A percentile compares a stretch with the other conserved stretches of the same genome.
phyloP scores from a whole-genome alignment of 495 filamentous ascomycete species.

The Lophium mytilinum region DNA sequence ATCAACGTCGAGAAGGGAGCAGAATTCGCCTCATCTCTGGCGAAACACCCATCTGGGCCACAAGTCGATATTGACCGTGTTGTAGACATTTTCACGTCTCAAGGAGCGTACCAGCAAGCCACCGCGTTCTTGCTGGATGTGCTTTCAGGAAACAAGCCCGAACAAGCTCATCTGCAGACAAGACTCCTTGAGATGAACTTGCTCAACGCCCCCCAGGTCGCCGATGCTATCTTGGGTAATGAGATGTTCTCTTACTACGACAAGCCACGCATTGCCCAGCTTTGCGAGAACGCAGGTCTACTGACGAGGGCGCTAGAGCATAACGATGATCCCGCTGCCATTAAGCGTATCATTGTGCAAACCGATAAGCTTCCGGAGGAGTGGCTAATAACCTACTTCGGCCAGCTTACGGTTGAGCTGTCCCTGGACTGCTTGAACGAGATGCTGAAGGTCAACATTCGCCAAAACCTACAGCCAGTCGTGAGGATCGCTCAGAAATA shows the following conservation, averaged over 20 bases:
- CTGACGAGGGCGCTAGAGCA: conserved; percentile 67
- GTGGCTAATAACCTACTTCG: conserved; percentile 89
- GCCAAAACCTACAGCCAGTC: conserved; percentile 89
- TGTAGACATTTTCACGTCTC: conserved; percentile 93
- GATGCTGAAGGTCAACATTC: conserved; percentile 93
- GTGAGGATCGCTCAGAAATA: conserved; percentile 96
- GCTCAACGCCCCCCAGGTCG: conserved; percentile 90
- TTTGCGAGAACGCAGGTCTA: conserved; percentile 75
- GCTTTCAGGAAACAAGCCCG: conserved; percentile 85
- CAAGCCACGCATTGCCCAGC: conserved; percentile 70
- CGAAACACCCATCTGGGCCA: conserved; percentile 73
- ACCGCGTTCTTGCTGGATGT: conserved; percentile 95
- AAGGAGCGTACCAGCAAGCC: conserved; percentile 94
- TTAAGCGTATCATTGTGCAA: conserved; percentile 80
- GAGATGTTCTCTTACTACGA: conserved; percentile 98
- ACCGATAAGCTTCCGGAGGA: conserved; percentile 78
- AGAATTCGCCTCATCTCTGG: conserved; percentile 84
- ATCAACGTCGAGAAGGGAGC: conserved; percentile 90
- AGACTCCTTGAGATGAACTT: conserved; percentile 97
- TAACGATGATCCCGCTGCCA: conserved; percentile 77
- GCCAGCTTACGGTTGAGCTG: conserved; percentile 87
- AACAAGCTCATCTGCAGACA: conserved; percentile 89
- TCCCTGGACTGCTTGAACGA: conserved; percentile 89
- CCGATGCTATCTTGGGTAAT: conserved; percentile 93
- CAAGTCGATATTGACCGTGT: conserved; percentile 91